These are phyloP conservation scores for Triticum dicoccoides DNA, from an alignment of 176 grass and related monocot genomes.

Conservation along the genomic window DNA sequence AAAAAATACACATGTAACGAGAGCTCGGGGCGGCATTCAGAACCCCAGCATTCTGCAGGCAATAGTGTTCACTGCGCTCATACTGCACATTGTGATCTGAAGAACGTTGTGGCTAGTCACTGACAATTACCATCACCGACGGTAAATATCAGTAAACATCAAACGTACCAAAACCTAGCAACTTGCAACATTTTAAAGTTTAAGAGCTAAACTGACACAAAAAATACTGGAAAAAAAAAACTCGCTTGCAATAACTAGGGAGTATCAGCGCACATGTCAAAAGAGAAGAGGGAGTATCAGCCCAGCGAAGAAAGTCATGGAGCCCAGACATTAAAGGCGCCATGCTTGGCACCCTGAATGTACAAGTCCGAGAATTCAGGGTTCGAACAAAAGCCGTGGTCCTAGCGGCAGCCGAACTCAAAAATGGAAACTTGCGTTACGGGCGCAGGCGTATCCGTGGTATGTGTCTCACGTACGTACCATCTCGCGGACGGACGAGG, in stretches of 20 bases:
- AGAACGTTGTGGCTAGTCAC: neutral
- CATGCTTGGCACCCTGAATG: neutral
- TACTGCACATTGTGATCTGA: neutral
- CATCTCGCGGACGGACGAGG: slow-evolving; percentile 6
- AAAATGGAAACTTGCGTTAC: slow-evolving; percentile 9
- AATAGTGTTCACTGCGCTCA: neutral
- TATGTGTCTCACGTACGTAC: neutral
- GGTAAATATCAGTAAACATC: neutral
- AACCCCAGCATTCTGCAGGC: neutral
- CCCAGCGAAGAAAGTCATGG: neutral
- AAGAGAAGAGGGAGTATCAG: too few relatives aligned
- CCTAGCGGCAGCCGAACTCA: neutral
- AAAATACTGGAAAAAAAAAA: too few relatives aligned
- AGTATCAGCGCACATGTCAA: neutral
- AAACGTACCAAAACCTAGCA: neutral
- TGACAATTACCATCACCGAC: neutral
- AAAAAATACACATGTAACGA: neutral
- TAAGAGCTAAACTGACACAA: neutral
- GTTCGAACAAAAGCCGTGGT: neutral
- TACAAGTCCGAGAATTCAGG: neutral
- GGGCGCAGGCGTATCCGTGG: neutral
- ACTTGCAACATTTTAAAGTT: neutral
- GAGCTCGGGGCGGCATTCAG: neutral
- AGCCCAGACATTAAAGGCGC: neutral
- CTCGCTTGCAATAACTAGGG: neutral